Evolutionary conservation across 1,284 basidiomycete genomes (phyloP), one percentile per base, ranked within the genome.

Genomic region (Ceratobasidium sp.): DNA sequence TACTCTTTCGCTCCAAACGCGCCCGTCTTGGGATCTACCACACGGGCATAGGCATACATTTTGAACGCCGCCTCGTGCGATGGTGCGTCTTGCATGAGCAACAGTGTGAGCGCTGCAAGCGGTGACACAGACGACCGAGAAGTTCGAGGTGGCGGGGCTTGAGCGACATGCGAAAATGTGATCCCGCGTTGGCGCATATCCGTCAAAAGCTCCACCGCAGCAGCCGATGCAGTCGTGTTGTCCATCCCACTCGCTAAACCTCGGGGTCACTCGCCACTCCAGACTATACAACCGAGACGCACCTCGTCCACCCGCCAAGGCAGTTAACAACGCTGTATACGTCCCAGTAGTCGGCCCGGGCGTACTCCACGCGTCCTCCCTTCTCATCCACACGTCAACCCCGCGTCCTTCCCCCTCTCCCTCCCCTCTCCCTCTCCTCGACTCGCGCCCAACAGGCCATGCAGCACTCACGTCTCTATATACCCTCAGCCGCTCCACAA

Each of bases 51-150:
- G 30, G 83, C 82, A 72, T 94, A 95, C 0, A 85, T 81, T 7
- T 85, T 81, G 75, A 89, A 85, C 0, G 92, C 91, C 14, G 86
- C 85, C 11, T 84, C 80, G 62, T 88, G 85, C 62, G 80, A 83
- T 2, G 81, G 77, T 0, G 87, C 82, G 16, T 81, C 79, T 18
- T 84, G 83, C 85, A 93, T 90, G 61, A 86, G 83, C 53, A 89
- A 79, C 63, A 88, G 83, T 46, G 88, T 83, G 54, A 88, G 54
- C 23, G 67, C 54, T 7, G 56, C 54, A 25, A 70, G 56, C 21
- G 67, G 42, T 0, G 67, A 60, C 9, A 59, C 33, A 18, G 56
- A 30, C 11, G 67, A 3, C 14, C 36, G 33, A 11, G 38, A 46
- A 11, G 38, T n/a, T 28, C 53, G 67, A 30, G 53, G n/a, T 21